These are phyloP conservation scores for Erythrobasidium hasegawianum DNA, from an alignment of 1,284 basidiomycete species.

Conservation along the genomic window DNA sequence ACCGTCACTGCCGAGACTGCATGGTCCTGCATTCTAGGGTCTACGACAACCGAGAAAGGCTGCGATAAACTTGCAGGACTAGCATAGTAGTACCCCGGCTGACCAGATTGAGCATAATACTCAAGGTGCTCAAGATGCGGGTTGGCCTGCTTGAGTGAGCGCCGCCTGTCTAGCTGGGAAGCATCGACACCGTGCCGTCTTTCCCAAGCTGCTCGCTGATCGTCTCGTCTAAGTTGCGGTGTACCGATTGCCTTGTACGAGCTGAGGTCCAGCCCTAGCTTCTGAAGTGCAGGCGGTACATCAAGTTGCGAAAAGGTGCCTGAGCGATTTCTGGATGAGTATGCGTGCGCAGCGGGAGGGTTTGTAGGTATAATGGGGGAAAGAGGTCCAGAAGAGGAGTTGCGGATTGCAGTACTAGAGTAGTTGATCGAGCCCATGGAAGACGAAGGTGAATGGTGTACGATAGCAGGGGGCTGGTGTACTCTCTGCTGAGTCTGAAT, in stretches of 20 bases:
- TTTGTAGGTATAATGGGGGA: conserved; percentile 37
- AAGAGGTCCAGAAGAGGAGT: conserved; percentile 8
- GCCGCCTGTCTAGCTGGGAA: conserved; percentile 63
- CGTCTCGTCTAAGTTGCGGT: conserved; percentile 46
- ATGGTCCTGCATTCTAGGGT: conserved; percentile 18
- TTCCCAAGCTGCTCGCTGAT: conserved; percentile 46
- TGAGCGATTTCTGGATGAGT: conserved; percentile 60
- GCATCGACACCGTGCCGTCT: conserved; percentile 57
- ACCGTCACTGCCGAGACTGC: conserved; percentile 18
- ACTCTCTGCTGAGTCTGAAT: conserved; percentile 26
- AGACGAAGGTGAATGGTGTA: conserved; percentile 31
- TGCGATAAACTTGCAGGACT: conserved; percentile 7
- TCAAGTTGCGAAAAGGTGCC: conserved; percentile 85
- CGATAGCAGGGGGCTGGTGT: conserved; percentile 6
- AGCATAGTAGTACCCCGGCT: conserved; percentile 19
- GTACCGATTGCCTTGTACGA: conserved; percentile 41
- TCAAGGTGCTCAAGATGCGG: conserved; percentile 33
- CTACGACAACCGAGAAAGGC: conserved; percentile 32
- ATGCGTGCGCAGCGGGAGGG: conserved; percentile 44
- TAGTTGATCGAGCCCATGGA: conserved; percentile 26
- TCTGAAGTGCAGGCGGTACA: conserved; percentile 76
- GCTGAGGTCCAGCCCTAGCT: conserved; percentile 47
- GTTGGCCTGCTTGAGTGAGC: conserved; percentile 60
- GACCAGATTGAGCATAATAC: conserved; percentile 26
- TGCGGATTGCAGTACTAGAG: conserved; percentile 20